A percentile compares a stretch with the other conserved stretches of the same genome.
Conservation (phyloP, 352 stramenopile species). For the Phytopythium mirpurense region DNA sequence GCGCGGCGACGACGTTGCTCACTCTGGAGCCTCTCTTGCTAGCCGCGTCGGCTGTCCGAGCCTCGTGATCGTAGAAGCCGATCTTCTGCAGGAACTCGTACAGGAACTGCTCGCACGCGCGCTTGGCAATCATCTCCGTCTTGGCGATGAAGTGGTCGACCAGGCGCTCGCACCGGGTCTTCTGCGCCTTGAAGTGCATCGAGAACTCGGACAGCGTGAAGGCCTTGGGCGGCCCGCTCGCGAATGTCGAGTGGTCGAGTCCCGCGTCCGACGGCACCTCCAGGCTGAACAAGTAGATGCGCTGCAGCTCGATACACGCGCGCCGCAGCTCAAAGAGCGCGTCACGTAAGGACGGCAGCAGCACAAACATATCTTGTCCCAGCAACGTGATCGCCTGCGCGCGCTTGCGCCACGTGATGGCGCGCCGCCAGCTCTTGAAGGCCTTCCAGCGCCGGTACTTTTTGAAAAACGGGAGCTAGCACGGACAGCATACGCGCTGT, state of each 20-base stretch:
- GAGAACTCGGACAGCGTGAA: constrained; percentile 83
- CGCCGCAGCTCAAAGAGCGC: constrained; percentile 71
- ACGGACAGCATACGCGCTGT: not conserved
- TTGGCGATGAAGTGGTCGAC: constrained; percentile 61
- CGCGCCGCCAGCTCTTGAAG: constrained; percentile 86
- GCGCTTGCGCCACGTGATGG: constrained; percentile 50
- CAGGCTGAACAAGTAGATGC: constrained; percentile 23
- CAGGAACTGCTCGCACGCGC: constrained; percentile 58
- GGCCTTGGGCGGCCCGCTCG: constrained; percentile 32
- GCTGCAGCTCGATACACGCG: constrained; percentile 51
- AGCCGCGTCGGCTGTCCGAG: not conserved
- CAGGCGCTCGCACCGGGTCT: constrained; percentile 46
- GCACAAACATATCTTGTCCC: constrained; percentile 83
- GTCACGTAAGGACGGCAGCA: constrained; percentile 77
- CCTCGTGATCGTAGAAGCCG: constrained; percentile 39
- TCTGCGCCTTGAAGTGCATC: constrained; percentile 62
- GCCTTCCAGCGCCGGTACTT: constrained; percentile 89
- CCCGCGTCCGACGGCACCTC: constrained; percentile 9
- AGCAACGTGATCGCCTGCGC: constrained; percentile 33
- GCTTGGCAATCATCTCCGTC: constrained; percentile 49
- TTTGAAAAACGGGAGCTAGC: constrained; percentile 84
- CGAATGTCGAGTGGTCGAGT: not conserved
- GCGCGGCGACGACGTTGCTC: not conserved
- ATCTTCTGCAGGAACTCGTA: constrained; percentile 49
- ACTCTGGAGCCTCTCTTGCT: constrained; percentile 3